These are phyloP conservation scores for Rhodotorula sp. DNA, from an alignment of 1,284 basidiomycete species.

Conservation along the genomic window DNA sequence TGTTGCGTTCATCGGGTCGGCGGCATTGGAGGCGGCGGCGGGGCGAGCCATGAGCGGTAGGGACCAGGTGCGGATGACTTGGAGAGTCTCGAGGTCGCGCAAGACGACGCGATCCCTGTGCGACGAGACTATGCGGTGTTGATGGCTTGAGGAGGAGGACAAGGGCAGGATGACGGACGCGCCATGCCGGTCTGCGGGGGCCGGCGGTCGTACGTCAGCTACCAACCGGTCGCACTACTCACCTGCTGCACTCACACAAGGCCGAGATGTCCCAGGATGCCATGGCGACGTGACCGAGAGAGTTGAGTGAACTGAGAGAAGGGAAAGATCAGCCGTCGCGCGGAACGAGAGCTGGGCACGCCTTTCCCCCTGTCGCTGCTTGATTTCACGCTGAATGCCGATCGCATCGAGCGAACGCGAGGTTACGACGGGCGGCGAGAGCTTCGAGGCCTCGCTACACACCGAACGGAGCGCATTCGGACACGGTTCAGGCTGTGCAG, in stretches of 20 bases:
- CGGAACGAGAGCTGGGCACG: too few species aligned
- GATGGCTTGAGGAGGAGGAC: not conserved
- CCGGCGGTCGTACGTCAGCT: too few species aligned
- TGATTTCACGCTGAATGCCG: too few species aligned
- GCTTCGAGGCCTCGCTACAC: too few species aligned
- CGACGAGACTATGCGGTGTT: constrained; percentile 9
- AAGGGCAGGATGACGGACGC: constrained; percentile 2
- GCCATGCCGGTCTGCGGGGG: constrained; percentile 5
- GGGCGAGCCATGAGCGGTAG: constrained; percentile 1
- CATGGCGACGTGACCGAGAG: not conserved
- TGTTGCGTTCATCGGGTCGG: not conserved
- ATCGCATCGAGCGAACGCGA: too few species aligned
- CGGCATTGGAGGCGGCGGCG: not conserved
- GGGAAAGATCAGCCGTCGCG: too few species aligned
- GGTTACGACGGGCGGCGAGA: too few species aligned
- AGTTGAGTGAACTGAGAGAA: not conserved
- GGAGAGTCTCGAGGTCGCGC: constrained; percentile 3
- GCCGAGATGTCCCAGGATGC: constrained; percentile 29
- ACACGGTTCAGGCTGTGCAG: too few species aligned
- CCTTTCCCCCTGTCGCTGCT: too few species aligned
- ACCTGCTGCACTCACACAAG: constrained; percentile 5
- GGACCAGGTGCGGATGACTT: constrained; percentile 28
- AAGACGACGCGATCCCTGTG: constrained; percentile 24
- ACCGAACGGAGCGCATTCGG: too few species aligned
- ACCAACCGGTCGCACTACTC: too few species aligned